Percentiles rank a stretch among this genome's conserved stretches.
phyloP scores from a whole-genome alignment of 1,284 basidiomycete species.

The Meripilus lineatus region DNA sequence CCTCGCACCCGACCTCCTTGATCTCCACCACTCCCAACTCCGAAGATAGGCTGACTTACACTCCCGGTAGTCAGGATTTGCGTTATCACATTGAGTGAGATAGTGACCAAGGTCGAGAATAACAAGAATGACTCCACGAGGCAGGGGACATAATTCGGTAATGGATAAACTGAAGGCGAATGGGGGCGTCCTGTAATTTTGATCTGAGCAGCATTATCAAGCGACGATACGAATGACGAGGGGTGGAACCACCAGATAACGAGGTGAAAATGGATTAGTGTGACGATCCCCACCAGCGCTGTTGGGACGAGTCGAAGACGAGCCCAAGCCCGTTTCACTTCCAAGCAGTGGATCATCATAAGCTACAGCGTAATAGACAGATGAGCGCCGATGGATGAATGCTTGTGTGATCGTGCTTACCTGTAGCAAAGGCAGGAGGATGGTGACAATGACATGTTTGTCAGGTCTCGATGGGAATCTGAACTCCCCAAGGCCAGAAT shows the following conservation, averaged over 20 bases:
- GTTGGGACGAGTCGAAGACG: constrained; percentile 63
- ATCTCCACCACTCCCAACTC: constrained; percentile 36
- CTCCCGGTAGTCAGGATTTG: constrained; percentile 57
- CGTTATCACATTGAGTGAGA: constrained; percentile 53
- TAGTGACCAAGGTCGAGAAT: constrained; percentile 47
- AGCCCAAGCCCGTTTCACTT: constrained; percentile 55
- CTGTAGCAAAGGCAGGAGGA: constrained; percentile 66
- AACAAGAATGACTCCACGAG: constrained; percentile 61
- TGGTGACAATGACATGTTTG: constrained; percentile 60
- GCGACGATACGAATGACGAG: neutral
- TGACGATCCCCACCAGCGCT: constrained; percentile 50
- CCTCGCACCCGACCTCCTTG: too few relatives aligned
- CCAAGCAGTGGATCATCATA: constrained; percentile 56
- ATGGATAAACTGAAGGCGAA: constrained; percentile 45
- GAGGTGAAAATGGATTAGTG: constrained; percentile 60
- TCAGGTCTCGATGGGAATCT: constrained; percentile 61
- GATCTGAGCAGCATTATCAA: neutral
- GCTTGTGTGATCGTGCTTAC: constrained; percentile 25
- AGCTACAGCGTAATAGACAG: constrained; percentile 34
- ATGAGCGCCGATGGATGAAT: constrained; percentile 7
- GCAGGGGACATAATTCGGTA: constrained; percentile 69
- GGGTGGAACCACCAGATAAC: constrained; percentile 44
- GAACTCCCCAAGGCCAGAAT: constrained; percentile 27
- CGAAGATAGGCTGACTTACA: constrained; percentile 42
- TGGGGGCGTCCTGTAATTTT: neutral